Evolutionary conservation across 495 filamentous ascomycete genomes (phyloP).

Genomic region (Aspergillus cavernicola): DNA sequence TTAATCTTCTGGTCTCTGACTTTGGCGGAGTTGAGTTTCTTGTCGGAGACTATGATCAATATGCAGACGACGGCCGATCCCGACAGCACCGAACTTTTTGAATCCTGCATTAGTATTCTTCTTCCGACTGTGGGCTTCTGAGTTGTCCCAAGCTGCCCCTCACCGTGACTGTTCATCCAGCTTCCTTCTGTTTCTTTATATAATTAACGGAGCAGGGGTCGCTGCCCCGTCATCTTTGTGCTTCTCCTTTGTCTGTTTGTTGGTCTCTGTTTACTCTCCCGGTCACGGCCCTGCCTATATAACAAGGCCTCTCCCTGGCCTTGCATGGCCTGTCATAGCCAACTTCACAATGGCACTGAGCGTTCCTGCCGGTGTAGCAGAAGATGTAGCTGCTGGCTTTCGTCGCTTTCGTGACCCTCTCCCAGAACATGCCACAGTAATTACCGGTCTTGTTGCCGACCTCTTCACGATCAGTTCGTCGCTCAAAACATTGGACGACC

Average conservation of each 20-base stretch:
- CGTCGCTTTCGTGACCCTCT: constrained; percentile 48
- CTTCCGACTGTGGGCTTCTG: constrained; percentile 18
- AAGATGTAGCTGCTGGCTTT: constrained; percentile 53
- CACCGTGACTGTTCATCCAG: constrained; percentile 2
- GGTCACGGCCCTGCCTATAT: not conserved
- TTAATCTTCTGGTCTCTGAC: constrained; percentile 4
- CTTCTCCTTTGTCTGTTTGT: not conserved
- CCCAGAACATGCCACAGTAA: constrained; percentile 50
- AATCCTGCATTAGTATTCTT: constrained; percentile 7
- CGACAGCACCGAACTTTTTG: constrained; percentile 14
- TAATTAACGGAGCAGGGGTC: not conserved
- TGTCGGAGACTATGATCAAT: constrained; percentile 8
- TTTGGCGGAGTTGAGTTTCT: constrained; percentile 2
- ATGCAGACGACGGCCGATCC: constrained; percentile 18
- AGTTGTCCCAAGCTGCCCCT: constrained; percentile 20
- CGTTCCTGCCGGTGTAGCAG: constrained; percentile 45
- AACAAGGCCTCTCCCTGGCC: not conserved
- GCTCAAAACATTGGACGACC: constrained; percentile 43
- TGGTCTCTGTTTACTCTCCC: not conserved
- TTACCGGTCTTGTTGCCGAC: constrained; percentile 51
- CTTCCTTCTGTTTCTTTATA: constrained; percentile 1
- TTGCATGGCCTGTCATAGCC: constrained; percentile 17
- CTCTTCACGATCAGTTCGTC: constrained; percentile 52
- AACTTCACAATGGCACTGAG: constrained; percentile 42
- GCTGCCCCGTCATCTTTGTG: not conserved